Base-by-base conservation (phyloP, 169 alveolate species). In the Plasmodium inui region DNA sequence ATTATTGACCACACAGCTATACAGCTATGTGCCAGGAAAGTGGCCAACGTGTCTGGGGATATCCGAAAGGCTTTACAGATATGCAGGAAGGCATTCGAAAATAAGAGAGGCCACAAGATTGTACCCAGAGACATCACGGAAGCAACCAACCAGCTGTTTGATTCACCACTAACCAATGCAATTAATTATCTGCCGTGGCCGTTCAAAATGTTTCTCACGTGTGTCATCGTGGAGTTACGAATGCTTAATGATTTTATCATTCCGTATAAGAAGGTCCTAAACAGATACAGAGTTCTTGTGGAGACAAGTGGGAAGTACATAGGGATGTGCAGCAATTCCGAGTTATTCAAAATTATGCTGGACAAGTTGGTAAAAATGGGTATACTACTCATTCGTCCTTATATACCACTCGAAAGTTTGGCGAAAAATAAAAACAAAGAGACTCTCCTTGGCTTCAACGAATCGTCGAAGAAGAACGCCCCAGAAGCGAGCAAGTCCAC, bases 11-110 rank as follows among this genome's bases (percentile, higher is more conserved):
- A 95, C 44, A 95, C 97, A 14, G 97, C 98, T 41, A 94, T 97
- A 9, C 96, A 95, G 50, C 92, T 97, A 83, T 97, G 98, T 85
- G 98, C 98, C 30, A 74, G 98, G 55, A 95, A 96, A 80, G 97
- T 97, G 1, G 97, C 98, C 32, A 97, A 97, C 70, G 96, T 95
- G 71, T 93, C 96, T 53, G 98, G 98, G 3, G 98, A 97, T 61
- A 92, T 97, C 79, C 82, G 98, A 72, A 94, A 96, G 71, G 98
- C 98, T 46, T 85, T 97, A 89, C 98, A 97, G 61, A 96, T 97
- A 50, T 96, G 97, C 39, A 89, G 96, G 37, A 85, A 93, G 46
- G 98, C 98, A 6, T 67, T 96, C 53, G 95, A 95, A 67, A 84
- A 92, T 41, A 95, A 94, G 17, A 76, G 93, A 30, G 96, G 96